Evolutionary conservation across 1,139 yeast genomes (phyloP).

Genomic region (Geotrichum carabidarum): DNA sequence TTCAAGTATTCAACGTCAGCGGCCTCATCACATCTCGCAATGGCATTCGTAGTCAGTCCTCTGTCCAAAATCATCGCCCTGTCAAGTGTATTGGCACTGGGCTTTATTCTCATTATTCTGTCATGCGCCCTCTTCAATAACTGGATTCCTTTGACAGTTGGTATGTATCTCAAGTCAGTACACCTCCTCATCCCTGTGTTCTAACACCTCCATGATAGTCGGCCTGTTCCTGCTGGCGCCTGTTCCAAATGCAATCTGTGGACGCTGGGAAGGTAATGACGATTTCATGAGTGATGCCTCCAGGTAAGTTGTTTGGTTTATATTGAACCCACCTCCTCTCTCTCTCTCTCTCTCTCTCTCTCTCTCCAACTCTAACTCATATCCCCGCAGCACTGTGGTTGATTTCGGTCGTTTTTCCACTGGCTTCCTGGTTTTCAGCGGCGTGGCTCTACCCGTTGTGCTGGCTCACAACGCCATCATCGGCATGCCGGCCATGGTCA

Average conservation of each 20-base stretch:
- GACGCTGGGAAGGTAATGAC: constrained; percentile 40
- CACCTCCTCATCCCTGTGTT: neutral
- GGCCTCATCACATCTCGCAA: neutral
- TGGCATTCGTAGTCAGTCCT: constrained; percentile 45
- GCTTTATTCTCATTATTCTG: constrained; percentile 70
- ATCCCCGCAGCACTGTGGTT: constrained; percentile 36
- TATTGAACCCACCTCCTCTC: neutral
- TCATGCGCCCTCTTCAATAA: constrained; percentile 71
- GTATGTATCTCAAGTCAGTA: constrained; percentile 31
- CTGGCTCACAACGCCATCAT: constrained; percentile 61
- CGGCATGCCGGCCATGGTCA: constrained; percentile 52
- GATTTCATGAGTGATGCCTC: constrained; percentile 48
- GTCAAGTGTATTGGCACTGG: constrained; percentile 68
- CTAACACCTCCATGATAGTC: constrained; percentile 27
- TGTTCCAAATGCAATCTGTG: constrained; percentile 56
- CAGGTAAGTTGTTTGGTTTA: constrained; percentile 31
- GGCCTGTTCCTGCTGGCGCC: constrained; percentile 57
- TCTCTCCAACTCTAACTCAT: too few relatives aligned
- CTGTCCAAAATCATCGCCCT: constrained; percentile 68
- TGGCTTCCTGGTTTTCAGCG: constrained; percentile 62
- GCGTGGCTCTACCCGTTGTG: constrained; percentile 61
- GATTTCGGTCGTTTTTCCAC: constrained; percentile 68
- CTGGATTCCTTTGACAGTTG: constrained; percentile 70
- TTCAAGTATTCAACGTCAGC: neutral
- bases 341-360: too few relatives aligned